Conservation (phyloP, 139 green algal species). For the Chlamydomonas incerta region DNA sequence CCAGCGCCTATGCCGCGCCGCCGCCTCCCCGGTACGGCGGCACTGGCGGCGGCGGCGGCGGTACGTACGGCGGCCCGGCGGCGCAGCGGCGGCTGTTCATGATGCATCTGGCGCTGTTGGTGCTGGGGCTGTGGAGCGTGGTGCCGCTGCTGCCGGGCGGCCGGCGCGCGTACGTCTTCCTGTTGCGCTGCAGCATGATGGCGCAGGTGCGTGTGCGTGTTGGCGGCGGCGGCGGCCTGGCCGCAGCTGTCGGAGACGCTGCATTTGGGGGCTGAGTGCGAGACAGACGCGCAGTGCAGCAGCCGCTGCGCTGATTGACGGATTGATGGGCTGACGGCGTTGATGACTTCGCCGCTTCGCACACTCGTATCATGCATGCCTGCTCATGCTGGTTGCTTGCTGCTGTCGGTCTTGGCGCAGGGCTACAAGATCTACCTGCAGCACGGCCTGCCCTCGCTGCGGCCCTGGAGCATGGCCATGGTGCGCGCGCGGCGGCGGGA, state of each 20-base stretch:
- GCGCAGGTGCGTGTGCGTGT: background rate
- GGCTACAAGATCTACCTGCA: slow-evolving; percentile 35
- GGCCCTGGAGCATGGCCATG: slow-evolving; percentile 24
- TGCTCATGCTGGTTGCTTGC: too few species aligned
- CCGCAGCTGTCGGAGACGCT: too few species aligned
- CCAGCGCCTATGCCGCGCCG: background rate
- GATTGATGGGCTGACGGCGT: too few species aligned
- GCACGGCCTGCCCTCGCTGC: background rate
- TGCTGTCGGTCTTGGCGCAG: too few species aligned
- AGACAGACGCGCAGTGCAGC: too few species aligned
- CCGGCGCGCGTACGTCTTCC: background rate
- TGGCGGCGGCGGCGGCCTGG: too few species aligned
- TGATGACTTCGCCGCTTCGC: too few species aligned
- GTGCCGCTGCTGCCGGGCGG: slow-evolving; percentile 21
- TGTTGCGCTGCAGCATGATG: slow-evolving; percentile 2
- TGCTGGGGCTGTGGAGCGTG: background rate
- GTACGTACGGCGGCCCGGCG: slow-evolving; percentile 9
- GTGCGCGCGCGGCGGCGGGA: background rate
- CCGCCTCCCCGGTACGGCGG: slow-evolving; percentile 23
- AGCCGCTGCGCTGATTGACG: too few species aligned
- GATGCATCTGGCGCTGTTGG: slow-evolving; percentile 3
- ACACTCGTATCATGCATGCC: too few species aligned
- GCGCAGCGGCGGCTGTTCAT: slow-evolving; percentile 6
- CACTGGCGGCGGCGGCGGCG: background rate
- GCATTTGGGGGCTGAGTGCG: too few species aligned